A percentile compares a stretch with the other conserved stretches of the same genome.
Conservation (phyloP, 495 filamentous ascomycete genomes). For the Penicillium ucsense region DNA sequence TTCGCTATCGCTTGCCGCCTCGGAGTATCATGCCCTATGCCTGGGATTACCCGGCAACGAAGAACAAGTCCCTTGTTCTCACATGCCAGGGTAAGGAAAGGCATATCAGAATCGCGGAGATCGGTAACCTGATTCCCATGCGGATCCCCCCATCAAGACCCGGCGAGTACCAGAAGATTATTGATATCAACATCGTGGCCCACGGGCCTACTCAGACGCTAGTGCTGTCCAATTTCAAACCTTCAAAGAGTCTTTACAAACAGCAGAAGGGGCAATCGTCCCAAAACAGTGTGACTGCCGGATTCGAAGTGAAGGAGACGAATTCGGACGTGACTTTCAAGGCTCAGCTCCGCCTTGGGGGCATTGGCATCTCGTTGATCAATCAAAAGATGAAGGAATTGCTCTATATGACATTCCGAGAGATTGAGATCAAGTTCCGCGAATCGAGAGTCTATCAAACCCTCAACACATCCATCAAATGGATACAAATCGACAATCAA, state of each 20-base stretch:
- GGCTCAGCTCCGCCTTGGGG: slow-evolving; percentile 76
- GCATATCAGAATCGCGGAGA: slow-evolving; percentile 89
- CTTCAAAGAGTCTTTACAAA: slow-evolving; percentile 88
- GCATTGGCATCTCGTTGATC: slow-evolving; percentile 87
- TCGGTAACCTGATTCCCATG: slow-evolving; percentile 89
- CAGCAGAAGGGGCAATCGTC: slow-evolving; percentile 55
- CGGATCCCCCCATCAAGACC: slow-evolving; percentile 54
- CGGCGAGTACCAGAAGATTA: slow-evolving; percentile 60
- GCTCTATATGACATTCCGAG: slow-evolving; percentile 87
- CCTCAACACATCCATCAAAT: slow-evolving; percentile 80
- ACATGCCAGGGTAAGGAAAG: slow-evolving; percentile 69
- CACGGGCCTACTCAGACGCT: slow-evolving; percentile 92
- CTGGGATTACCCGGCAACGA: slow-evolving; percentile 98
- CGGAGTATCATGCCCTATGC: slow-evolving; percentile 99
- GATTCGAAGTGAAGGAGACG: slow-evolving; percentile 88
- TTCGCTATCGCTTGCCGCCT: slow-evolving; percentile 86
- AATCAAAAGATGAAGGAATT: slow-evolving; percentile 87
- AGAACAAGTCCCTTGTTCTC: slow-evolving; percentile 84
- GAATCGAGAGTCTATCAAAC: slow-evolving; percentile 93
- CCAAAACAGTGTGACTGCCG: slow-evolving; percentile 48
- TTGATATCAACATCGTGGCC: slow-evolving; percentile 91
- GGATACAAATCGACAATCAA: slow-evolving; percentile 99
- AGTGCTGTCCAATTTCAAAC: slow-evolving; percentile 88
- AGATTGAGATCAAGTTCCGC: slow-evolving; percentile 81
- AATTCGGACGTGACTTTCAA: slow-evolving; percentile 82